Evolutionary conservation across 129 eudicot genomes (phyloP).

Genomic region (Helianthus tuberosus): DNA sequence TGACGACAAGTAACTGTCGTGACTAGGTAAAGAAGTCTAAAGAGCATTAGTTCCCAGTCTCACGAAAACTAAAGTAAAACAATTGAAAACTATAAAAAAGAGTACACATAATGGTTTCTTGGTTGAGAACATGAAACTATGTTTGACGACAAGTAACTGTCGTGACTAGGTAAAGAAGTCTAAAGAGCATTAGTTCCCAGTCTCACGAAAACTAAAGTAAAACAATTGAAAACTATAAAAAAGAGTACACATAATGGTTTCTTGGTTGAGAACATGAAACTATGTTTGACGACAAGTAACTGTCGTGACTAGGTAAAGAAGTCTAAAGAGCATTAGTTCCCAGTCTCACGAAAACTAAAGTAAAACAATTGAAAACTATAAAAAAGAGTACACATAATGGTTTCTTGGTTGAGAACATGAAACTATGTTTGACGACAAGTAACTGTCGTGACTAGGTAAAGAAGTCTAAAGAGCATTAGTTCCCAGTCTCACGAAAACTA

Average conservation of each 20-base stretch:
- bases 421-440: background rate
- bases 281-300: background rate
- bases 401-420: background rate
- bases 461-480: no score
- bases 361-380: background rate
- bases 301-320: background rate
- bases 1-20: background rate
- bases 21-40: background rate
- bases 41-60: no score
- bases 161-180: background rate
- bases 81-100: background rate
- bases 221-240: background rate
- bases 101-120: background rate
- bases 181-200: no score
- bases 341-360: no score
- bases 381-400: background rate
- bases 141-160: background rate
- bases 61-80: background rate
- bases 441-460: background rate
- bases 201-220: no score
- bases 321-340: no score
- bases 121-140: background rate
- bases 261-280: background rate
- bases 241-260: background rate
- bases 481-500: no score